A percentile compares a stretch with the other conserved stretches of the same genome.
Conservation (phyloP, 805 yeast species). For the Ogataea sp. region DNA sequence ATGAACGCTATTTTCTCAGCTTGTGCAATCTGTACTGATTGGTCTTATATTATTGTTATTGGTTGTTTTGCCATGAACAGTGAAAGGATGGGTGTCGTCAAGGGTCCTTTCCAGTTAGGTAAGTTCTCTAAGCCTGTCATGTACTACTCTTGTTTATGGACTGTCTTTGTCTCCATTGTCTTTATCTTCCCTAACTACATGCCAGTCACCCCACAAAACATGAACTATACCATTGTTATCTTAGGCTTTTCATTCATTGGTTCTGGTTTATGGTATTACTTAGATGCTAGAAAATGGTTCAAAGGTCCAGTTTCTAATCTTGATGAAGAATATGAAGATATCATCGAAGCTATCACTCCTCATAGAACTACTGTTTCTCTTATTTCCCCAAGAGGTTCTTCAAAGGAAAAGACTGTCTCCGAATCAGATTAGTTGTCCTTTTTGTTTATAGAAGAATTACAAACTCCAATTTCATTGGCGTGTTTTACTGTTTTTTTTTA, state of each 20-base stretch:
- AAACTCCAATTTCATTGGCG: too few species aligned
- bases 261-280: conserved; percentile 34
- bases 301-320: conserved; percentile 44
- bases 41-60: conserved; percentile 42
- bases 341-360: conserved; percentile 11
- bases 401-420: background rate
- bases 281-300: conserved; percentile 49
- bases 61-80: conserved; percentile 33
- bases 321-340: conserved; percentile 24
- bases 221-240: conserved; percentile 50
- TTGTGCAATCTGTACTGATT: conserved; percentile 42
- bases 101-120: conserved; percentile 45
- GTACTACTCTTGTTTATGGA: conserved; percentile 34
- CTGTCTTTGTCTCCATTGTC: conserved; percentile 38
- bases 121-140: conserved; percentile 31
- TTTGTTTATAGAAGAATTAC: too few species aligned
- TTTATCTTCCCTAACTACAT: conserved; percentile 44
- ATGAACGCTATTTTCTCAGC: conserved; percentile 49
- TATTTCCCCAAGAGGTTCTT: background rate
- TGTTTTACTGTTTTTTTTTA: background rate
- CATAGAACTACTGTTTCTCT: background rate
- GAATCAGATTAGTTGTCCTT: conserved; percentile 1
- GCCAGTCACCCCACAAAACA: conserved; percentile 33
- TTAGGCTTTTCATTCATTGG: conserved; percentile 31
- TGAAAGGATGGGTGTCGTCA: conserved; percentile 35